Percentiles rank a stretch among this genome's conserved stretches.
Evolutionary conservation across 768 basidiomycete genomes (phyloP).

Genomic region (Trametopsis cervina): DNA sequence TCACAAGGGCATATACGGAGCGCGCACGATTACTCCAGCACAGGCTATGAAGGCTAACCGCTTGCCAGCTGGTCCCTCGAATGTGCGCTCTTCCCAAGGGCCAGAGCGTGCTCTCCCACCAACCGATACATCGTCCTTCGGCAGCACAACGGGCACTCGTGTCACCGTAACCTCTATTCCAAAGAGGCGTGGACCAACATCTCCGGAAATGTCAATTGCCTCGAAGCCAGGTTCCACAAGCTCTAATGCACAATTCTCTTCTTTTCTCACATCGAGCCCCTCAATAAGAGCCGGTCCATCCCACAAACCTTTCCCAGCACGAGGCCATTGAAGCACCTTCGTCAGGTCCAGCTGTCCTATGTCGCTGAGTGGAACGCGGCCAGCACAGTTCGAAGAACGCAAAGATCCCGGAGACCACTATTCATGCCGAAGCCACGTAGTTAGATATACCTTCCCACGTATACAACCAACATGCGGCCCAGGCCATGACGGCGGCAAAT

Average conservation of each 20-base stretch:
- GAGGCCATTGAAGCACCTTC: background rate
- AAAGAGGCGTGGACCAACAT: no score
- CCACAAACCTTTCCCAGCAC: background rate
- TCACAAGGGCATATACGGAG: constrained; percentile 51
- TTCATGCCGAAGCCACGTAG: constrained; percentile 77
- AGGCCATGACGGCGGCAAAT: constrained; percentile 9
- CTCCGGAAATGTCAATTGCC: no score
- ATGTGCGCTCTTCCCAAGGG: constrained; percentile 27
- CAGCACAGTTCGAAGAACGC: constrained; percentile 27
- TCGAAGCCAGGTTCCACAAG: no score
- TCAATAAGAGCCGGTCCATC: no score
- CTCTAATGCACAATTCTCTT: no score
- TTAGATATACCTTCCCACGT: constrained; percentile 28
- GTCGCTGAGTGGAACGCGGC: constrained; percentile 7
- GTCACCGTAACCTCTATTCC: constrained; percentile 48
- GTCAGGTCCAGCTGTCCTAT: background rate
- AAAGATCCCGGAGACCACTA: constrained; percentile 54
- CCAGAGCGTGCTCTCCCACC: constrained; percentile 30
- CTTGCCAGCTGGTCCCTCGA: background rate
- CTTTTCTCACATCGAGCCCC: no score
- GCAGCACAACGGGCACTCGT: constrained; percentile 24
- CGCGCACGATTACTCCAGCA: constrained; percentile 51
- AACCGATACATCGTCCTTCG: constrained; percentile 18
- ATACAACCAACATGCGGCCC: constrained; percentile 8
- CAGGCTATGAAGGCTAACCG: constrained; percentile 30